Evolutionary conservation across 192 early-diverging fungal genomes (phyloP).

Genomic region (Fimicolochytrium jonesii): DNA sequence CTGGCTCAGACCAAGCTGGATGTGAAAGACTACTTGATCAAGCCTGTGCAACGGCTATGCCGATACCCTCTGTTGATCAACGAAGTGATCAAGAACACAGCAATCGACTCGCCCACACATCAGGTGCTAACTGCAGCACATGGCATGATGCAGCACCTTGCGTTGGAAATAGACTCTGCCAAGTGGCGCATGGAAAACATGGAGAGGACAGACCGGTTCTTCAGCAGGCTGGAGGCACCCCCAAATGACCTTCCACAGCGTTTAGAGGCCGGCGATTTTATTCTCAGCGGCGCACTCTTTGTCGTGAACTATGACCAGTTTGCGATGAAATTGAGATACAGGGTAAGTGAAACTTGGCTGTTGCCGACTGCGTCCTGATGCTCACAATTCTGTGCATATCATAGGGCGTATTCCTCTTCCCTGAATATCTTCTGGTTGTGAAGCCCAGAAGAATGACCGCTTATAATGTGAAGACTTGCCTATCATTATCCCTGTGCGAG

Average conservation of each 20-base stretch:
- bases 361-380: too few relatives aligned
- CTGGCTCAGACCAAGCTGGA: slow-evolving; percentile 23
- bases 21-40: slow-evolving; percentile 30
- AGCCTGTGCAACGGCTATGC: slow-evolving; percentile 33
- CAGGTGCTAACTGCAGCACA: slow-evolving; percentile 12
- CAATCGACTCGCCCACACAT: neutral
- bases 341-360: too few relatives aligned
- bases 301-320: slow-evolving; percentile 21
- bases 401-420: slow-evolving; percentile 33
- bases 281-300: slow-evolving; percentile 17
- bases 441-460: slow-evolving; percentile 17
- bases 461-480: slow-evolving; percentile 27
- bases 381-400: too few relatives aligned
- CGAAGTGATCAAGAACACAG: slow-evolving; percentile 26
- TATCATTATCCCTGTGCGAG: slow-evolving; percentile 27
- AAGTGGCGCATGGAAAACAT: slow-evolving; percentile 29
- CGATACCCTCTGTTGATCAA: slow-evolving; percentile 26
- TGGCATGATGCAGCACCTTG: slow-evolving; percentile 26
- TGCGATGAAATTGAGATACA: slow-evolving; percentile 9
- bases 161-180: slow-evolving; percentile 28
- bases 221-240: slow-evolving; percentile 15
- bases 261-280: slow-evolving; percentile 20
- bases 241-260: slow-evolving; percentile 10
- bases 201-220: slow-evolving; percentile 28
- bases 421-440: slow-evolving; percentile 20